A percentile compares a stretch with the other conserved stretches of the same genome.
These are phyloP conservation scores for Schizosaccharomyces octosporus DNA, from an alignment of 805 yeast genomes.

Conservation along the genomic window DNA sequence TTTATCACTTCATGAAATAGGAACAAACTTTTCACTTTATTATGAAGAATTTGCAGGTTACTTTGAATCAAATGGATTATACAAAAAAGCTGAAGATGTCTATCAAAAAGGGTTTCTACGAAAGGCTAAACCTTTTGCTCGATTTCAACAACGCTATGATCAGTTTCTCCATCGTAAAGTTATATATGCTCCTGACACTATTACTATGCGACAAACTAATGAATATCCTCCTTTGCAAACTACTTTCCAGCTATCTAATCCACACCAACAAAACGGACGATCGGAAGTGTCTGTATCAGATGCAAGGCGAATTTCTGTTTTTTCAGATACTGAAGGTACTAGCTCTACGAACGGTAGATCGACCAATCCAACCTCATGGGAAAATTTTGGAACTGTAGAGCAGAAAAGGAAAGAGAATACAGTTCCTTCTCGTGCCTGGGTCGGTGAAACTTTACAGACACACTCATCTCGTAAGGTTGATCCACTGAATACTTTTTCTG, in stretches of 20 bases:
- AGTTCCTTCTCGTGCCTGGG: slow-evolving; percentile 1
- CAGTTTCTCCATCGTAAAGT: slow-evolving; percentile 16
- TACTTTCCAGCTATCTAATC: neutral
- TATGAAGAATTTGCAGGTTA: slow-evolving; percentile 58
- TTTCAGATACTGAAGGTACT: neutral
- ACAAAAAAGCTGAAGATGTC: slow-evolving; percentile 32
- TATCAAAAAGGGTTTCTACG: slow-evolving; percentile 31
- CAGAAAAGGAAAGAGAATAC: neutral
- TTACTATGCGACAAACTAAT: neutral
- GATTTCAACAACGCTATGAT: slow-evolving; percentile 21
- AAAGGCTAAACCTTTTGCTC: slow-evolving; percentile 38
- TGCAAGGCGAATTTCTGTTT: neutral
- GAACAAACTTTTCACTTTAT: slow-evolving; percentile 35
- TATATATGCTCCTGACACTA: neutral
- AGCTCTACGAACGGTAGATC: neutral
- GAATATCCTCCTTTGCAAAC: neutral
- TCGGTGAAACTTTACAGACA: neutral
- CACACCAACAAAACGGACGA: neutral
- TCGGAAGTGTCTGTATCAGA: neutral
- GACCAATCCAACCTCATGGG: neutral
- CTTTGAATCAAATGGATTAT: slow-evolving; percentile 27
- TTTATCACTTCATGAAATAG: slow-evolving; percentile 48
- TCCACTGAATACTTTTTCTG: neutral
- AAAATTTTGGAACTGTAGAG: neutral
- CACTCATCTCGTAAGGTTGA: neutral